phyloP scores from a whole-genome alignment of 441 rosid species.

The Capsella rubella region DNA sequence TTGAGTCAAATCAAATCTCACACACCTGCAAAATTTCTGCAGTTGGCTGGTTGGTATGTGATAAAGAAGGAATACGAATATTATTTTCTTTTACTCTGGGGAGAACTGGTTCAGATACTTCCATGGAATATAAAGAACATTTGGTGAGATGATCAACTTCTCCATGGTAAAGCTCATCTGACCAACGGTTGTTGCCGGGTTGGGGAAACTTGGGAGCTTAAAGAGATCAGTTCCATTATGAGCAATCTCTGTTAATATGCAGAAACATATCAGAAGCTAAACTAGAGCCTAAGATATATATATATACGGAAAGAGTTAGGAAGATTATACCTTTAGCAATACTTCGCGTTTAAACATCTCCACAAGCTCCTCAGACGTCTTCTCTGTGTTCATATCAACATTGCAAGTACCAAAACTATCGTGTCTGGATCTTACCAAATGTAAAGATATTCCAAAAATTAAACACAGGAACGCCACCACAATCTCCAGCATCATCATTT shows the following conservation, averaged over 20 bases:
- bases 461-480: constrained; percentile 76
- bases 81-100: constrained; percentile 55
- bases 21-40: constrained; percentile 70
- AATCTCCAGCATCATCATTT: constrained; percentile 64
- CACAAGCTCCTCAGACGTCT: constrained; percentile 73
- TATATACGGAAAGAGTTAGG: background rate
- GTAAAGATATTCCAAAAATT: constrained; percentile 61
- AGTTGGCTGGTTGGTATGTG: constrained; percentile 50
- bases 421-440: constrained; percentile 57
- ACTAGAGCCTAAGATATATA: background rate
- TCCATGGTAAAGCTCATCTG: constrained; percentile 73
- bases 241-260: constrained; percentile 60
- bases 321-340: constrained; percentile 65
- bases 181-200: constrained; percentile 54
- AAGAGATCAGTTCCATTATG: constrained; percentile 56
- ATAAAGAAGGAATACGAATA: constrained; percentile 42
- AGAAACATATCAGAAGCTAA: constrained; percentile 12
- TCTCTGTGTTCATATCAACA: constrained; percentile 55
- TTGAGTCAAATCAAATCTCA: constrained; percentile 3
- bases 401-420: constrained; percentile 17
- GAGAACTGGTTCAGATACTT: constrained; percentile 51
- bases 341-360: constrained; percentile 77
- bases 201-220: constrained; percentile 55
- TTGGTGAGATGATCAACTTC: constrained; percentile 67
- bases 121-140: constrained; percentile 59